These are phyloP conservation scores for Zasmidium angulare DNA, from an alignment of 2,329 filamentous ascomycete species.

Conservation along the genomic window DNA sequence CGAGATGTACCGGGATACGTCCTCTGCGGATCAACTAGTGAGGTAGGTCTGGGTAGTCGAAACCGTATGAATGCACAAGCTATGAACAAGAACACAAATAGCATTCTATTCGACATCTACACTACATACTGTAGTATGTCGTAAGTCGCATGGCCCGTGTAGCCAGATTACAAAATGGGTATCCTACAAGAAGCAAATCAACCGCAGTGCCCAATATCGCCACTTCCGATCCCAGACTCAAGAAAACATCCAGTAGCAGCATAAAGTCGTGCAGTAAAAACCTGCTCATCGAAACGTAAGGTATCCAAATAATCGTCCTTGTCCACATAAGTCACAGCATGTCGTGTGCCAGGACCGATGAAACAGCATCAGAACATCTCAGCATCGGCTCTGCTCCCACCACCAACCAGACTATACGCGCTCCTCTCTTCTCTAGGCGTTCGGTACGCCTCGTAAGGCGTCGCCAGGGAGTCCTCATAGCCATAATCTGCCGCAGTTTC, in stretches of 20 bases:
- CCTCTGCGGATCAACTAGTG: no score
- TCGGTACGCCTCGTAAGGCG: constrained; percentile 29
- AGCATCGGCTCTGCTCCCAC: constrained; percentile 12
- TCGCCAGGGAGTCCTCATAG: constrained; percentile 22
- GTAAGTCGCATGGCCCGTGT: no score
- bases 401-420: constrained; percentile 18
- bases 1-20: no score
- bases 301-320: not conserved
- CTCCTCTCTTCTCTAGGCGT: constrained; percentile 32
- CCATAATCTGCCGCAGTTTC: constrained; percentile 16
- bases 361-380: constrained; percentile 26
- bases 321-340: no score
- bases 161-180: no score
- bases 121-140: no score
- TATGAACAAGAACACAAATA: no score
- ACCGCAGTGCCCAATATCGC: not conserved
- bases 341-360: no score
- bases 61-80: no score
- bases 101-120: no score
- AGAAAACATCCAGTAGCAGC: not conserved
- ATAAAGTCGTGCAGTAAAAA: not conserved
- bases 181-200: not conserved
- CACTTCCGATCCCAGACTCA: not conserved
- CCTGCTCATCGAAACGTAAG: not conserved
- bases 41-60: no score